Evolutionary conservation across 306 rosid species (phyloP).

Genomic region (Rosa lucieae): DNA sequence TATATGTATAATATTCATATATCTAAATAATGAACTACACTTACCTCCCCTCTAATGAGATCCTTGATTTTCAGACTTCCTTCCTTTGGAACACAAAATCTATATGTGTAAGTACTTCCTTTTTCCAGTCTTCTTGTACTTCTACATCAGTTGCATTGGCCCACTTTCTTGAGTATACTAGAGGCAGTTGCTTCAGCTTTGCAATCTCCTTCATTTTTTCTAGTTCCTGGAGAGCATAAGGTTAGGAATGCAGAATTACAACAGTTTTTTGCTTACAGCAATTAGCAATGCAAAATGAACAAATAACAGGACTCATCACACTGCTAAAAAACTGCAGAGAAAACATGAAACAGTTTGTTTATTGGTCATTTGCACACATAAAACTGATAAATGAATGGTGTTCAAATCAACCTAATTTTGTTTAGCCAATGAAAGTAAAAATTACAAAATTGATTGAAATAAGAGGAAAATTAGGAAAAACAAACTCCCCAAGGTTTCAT

Average conservation of each 20-base stretch:
- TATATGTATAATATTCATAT: background rate
- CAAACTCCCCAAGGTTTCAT: background rate
- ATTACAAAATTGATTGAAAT: background rate
- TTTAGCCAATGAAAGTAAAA: background rate
- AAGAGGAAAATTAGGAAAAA: background rate
- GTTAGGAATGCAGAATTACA: constrained; percentile 3
- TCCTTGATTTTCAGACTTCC: constrained; percentile 85
- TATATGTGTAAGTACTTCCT: constrained; percentile 74
- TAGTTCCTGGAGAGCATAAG: constrained; percentile 55
- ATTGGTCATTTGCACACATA: background rate
- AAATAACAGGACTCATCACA: background rate
- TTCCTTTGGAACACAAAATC: constrained; percentile 77
- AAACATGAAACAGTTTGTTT: background rate
- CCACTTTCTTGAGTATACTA: constrained; percentile 89
- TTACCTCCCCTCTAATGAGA: constrained; percentile 86
- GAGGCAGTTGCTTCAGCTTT: constrained; percentile 73
- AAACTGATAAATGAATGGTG: background rate
- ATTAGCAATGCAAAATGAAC: background rate
- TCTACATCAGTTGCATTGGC: constrained; percentile 61
- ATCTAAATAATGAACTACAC: constrained; percentile 13
- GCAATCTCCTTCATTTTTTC: constrained; percentile 94
- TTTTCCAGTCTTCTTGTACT: constrained; percentile 68
- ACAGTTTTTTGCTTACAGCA: background rate
- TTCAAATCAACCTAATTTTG: background rate
- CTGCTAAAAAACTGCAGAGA: background rate